phyloP scores from a whole-genome alignment of 352 stramenopile species.

The Phytophthora boehmeriae region DNA sequence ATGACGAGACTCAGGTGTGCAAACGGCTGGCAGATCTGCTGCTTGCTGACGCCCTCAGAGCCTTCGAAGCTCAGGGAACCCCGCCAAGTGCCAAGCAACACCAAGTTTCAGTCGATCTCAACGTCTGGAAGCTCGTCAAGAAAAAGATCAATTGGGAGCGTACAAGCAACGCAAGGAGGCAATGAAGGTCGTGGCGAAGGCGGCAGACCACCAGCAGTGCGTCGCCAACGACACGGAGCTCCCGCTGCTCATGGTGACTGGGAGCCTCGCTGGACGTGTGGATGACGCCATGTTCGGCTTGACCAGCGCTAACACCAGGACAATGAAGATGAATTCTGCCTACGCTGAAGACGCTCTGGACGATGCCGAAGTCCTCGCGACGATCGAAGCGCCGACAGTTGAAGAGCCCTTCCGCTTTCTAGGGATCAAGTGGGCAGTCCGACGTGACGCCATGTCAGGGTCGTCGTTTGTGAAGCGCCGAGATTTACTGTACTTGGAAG shows the following conservation, averaged over 20 bases:
- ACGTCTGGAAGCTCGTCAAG: conserved; percentile 72
- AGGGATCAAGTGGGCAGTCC: conserved; percentile 60
- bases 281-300: conserved; percentile 72
- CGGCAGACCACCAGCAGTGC: conserved; percentile 10
- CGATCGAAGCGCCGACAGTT: conserved; percentile 38
- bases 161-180: conserved; percentile 55
- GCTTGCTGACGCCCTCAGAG: conserved; percentile 40
- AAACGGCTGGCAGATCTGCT: conserved; percentile 41
- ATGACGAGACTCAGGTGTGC: conserved; percentile 59
- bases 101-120: conserved; percentile 39
- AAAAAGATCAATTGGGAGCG: conserved; percentile 59
- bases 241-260: conserved; percentile 52
- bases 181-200: conserved; percentile 1
- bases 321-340: conserved; percentile 67
- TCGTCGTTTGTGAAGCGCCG: too few relatives aligned
- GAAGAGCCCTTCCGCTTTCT: conserved; percentile 63
- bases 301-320: conserved; percentile 47
- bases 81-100: conserved; percentile 10
- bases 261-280: conserved; percentile 49
- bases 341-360: conserved; percentile 47
- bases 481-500: conserved; percentile 67
- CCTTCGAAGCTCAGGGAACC: conserved; percentile 37
- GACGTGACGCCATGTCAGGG: conserved; percentile 38
- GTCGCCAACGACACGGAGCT: conserved; percentile 27
- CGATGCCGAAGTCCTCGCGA: conserved; percentile 50